Base-by-base conservation (phyloP, 148 eudicot genomes). In the Nepenthes gracilis region DNA sequence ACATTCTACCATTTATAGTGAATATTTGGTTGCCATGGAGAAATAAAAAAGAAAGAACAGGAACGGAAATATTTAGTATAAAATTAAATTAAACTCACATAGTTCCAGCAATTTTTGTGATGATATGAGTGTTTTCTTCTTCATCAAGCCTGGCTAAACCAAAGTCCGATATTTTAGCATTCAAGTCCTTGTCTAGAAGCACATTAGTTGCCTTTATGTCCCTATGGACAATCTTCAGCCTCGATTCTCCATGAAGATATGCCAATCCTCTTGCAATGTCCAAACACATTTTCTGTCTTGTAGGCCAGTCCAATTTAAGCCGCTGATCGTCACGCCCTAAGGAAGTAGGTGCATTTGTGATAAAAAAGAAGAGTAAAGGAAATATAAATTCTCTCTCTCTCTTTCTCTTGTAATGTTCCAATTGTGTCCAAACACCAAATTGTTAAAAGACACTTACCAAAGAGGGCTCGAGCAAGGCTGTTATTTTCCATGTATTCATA, bases 251-350 rank as follows among this genome's bases (percentile, higher is more conserved):
- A 5, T 83, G 87, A 68, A 83, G 84, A 74, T 77, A 83, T 57
- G 84, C 78, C 65, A 83, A 71, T 47, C 87, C 87, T 47, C 64
- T 70, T 37, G 88, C 88, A 43, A 83, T 80, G 32, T 78, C 80
- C 51, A 78, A 36, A 53, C 80, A 83, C 67, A 83, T 73, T 23
- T 43, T 66, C 69, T 55, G 71, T 67, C 88, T 70, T 15, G 69
- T 80, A 1, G 68, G 36, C 88, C 88, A 83, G 51, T 83, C 77
- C 67, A 80, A 37, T 23, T 58, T 53, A 55, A 80, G 53, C 48
- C 54, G 63, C 7, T 73, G 77, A 38, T 80, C 67, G 51, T 64
- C 77, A 0, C 52, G 52, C 5, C 81, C 84, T 83, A n/a, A 63
- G 15, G 34, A 43, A 12, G 10, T 32, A 32, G 5, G 7, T 2